phyloP scores from a whole-genome alignment of 192 early-diverging fungal genomes.

The Backusella morwellensis region DNA sequence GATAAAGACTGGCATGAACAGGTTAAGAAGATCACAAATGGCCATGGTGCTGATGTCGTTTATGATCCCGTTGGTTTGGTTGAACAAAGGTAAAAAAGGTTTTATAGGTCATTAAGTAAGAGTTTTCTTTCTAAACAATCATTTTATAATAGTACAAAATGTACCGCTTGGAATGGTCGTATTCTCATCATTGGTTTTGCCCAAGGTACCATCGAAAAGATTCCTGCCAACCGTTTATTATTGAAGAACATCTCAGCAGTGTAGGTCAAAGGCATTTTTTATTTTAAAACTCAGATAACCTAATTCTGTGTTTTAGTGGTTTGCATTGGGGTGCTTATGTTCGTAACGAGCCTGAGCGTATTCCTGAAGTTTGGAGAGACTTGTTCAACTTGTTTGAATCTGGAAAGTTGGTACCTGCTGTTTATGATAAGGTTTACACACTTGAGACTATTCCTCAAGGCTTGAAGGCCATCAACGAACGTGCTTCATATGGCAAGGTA shows the following conservation, averaged over 20 bases:
- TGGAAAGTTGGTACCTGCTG: constrained; percentile 53
- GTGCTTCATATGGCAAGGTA: constrained; percentile 81
- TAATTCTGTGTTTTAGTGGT: constrained; percentile 34
- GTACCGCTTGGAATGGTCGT: constrained; percentile 79
- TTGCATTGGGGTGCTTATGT: constrained; percentile 75
- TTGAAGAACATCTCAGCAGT: constrained; percentile 77
- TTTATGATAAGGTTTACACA: constrained; percentile 62
- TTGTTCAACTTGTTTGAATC: constrained; percentile 58
- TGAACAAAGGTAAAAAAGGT: constrained; percentile 25
- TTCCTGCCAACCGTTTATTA: constrained; percentile 74
- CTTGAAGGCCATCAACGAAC: constrained; percentile 61
- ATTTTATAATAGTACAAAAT: constrained; percentile 25
- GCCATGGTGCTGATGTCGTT: constrained; percentile 77
- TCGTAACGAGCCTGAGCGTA: constrained; percentile 51
- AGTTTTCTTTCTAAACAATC: background rate
- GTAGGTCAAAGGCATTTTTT: background rate
- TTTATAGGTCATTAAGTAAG: background rate
- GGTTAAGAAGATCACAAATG: constrained; percentile 65
- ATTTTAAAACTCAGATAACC: background rate
- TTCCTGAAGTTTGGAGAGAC: constrained; percentile 66
- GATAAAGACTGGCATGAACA: constrained; percentile 63
- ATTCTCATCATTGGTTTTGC: constrained; percentile 84
- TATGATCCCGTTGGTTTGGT: constrained; percentile 81
- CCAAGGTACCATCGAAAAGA: constrained; percentile 72
- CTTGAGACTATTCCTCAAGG: constrained; percentile 64